Conservation (phyloP, 768 basidiomycete genomes). For the Ephemerocybe angulata region DNA sequence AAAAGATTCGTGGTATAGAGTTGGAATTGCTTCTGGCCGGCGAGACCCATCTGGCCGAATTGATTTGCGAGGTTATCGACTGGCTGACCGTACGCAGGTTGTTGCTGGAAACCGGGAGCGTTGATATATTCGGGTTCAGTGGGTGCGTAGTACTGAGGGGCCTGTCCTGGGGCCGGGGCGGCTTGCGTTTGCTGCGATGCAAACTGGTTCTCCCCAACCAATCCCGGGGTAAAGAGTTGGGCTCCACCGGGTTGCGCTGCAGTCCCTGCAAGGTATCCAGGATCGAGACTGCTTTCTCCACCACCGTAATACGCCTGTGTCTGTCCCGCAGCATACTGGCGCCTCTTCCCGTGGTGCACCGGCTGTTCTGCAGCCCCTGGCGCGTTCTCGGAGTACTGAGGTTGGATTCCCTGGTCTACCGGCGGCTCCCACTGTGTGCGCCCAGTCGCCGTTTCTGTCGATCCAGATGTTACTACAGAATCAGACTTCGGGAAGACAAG, state of each 20-base stretch:
- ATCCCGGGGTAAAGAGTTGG: conserved; percentile 85
- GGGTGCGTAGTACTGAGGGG: conserved; percentile 40
- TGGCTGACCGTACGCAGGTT: conserved; percentile 43
- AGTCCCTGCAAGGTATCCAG: conserved; percentile 36
- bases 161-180: conserved; percentile 27
- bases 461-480: conserved; percentile 16
- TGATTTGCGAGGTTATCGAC: conserved; percentile 74
- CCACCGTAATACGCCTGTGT: conserved; percentile 82
- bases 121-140: conserved; percentile 47
- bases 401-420: conserved; percentile 16
- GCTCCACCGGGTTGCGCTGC: conserved; percentile 37
- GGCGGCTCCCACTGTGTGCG: conserved; percentile 90
- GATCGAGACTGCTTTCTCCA: conserved; percentile 41
- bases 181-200: conserved; percentile 54
- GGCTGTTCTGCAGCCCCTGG: conserved; percentile 47
- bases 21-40: conserved; percentile 70
- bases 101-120: conserved; percentile 36
- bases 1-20: conserved; percentile 89
- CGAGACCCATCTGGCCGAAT: conserved; percentile 86
- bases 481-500: conserved; percentile 9
- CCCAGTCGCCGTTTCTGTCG: conserved; percentile 75
- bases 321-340: conserved; percentile 93
- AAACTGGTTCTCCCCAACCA: conserved; percentile 67
- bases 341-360: conserved; percentile 58
- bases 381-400: conserved; percentile 34